Percentiles rank a stretch among this genome's conserved stretches.
Conservation (phyloP, 2,329 filamentous ascomycete genomes). For the Aureobasidium lini region DNA sequence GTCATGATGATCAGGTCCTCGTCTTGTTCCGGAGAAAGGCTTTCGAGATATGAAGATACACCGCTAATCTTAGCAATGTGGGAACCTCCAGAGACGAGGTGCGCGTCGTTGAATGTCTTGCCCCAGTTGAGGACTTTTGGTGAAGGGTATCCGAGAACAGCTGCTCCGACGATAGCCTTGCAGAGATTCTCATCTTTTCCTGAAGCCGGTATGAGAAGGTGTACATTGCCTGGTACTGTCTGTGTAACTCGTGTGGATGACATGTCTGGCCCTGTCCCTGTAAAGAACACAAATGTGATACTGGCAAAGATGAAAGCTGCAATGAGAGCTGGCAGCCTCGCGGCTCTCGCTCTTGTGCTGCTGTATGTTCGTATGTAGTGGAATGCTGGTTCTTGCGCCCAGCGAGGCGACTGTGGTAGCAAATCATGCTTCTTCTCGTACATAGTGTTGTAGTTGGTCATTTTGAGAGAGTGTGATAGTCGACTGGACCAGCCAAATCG, state of each 20-base stretch:
- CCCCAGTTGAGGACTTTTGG: slow-evolving; percentile 23
- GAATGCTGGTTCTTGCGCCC: slow-evolving; percentile 3
- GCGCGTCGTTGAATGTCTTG: slow-evolving; percentile 3
- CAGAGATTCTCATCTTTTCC: slow-evolving; percentile 16
- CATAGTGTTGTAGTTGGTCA: background rate
- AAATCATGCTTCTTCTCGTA: slow-evolving; percentile 7
- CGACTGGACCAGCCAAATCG: slow-evolving; percentile 4
- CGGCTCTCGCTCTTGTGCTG: background rate
- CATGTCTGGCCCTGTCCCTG: background rate
- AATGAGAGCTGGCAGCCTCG: background rate
- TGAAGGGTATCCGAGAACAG: slow-evolving; percentile 21
- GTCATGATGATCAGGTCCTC: slow-evolving; percentile 57
- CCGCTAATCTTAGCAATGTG: slow-evolving; percentile 24
- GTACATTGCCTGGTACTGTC: background rate
- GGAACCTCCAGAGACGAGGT: slow-evolving; percentile 13
- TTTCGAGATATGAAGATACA: slow-evolving; percentile 23
- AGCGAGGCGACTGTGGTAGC: slow-evolving; percentile 3
- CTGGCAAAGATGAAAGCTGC: background rate
- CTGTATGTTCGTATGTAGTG: background rate
- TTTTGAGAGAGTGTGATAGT: background rate
- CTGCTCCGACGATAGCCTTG: slow-evolving; percentile 21
- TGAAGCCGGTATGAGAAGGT: slow-evolving; percentile 6
- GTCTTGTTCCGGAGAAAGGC: slow-evolving; percentile 18
- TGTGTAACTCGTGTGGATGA: background rate
- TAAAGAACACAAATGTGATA: slow-evolving; percentile 1